These are phyloP conservation scores for Rhodotorula kratochvilovae DNA, from an alignment of 768 basidiomycete genomes.

Conservation along the genomic window DNA sequence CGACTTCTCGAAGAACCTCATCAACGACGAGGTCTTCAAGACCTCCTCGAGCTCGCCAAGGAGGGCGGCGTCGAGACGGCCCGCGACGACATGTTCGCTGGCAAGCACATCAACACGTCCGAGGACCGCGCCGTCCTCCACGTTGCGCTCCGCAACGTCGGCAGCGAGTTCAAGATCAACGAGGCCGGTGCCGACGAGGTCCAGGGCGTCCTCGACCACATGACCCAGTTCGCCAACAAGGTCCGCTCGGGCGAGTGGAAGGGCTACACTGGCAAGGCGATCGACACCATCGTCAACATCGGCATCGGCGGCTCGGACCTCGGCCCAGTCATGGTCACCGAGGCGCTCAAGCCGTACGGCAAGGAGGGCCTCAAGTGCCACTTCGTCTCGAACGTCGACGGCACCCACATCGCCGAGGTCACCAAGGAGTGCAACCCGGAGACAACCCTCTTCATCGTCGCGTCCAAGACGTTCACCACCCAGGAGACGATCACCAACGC, in stretches of 20 bases:
- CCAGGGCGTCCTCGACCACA: conserved; percentile 74
- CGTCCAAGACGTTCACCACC: conserved; percentile 98
- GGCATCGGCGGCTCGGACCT: conserved; percentile 98
- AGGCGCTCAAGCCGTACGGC: conserved; percentile 88
- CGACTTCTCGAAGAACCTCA: conserved; percentile 95
- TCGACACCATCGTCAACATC: conserved; percentile 94
- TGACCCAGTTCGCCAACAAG: conserved; percentile 78
- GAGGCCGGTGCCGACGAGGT: conserved; percentile 84
- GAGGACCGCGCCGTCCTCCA: conserved; percentile 97
- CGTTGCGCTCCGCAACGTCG: conserved; percentile 70
- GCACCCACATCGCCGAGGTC: conserved; percentile 90
- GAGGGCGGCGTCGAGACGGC: conserved; percentile 80
- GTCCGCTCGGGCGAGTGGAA: conserved; percentile 86
- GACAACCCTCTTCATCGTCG: conserved; percentile 92
- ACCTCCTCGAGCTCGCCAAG: conserved; percentile 72
- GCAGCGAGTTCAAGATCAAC: conserved; percentile 60
- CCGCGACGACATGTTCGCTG: conserved; percentile 89
- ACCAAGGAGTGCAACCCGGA: conserved; percentile 76
- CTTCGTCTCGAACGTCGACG: conserved; percentile 98
- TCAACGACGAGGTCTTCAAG: conserved; percentile 76
- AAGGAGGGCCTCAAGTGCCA: conserved; percentile 79
- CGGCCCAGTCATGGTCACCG: conserved; percentile 98
- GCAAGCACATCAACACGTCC: conserved; percentile 96
- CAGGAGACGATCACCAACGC: conserved; percentile 99
- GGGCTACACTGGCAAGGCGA: conserved; percentile 93